These are phyloP conservation scores for Eucalyptus polybractea DNA, from an alignment of 345 rosid genomes.

Conservation along the genomic window DNA sequence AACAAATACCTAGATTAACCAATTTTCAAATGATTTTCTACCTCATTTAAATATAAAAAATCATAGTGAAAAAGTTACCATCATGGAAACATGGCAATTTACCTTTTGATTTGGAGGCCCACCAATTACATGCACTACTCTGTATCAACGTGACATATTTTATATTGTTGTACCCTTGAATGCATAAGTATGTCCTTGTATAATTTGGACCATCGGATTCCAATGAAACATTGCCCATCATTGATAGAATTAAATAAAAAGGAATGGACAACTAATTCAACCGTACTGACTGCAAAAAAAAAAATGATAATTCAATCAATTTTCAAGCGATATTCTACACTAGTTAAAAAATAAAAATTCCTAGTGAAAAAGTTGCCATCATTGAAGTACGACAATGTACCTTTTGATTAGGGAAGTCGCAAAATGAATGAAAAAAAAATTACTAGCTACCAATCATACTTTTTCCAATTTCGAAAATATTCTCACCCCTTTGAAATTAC, in stretches of 20 bases:
- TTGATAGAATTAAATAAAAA: not conserved
- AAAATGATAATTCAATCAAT: too few species aligned
- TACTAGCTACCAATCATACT: not conserved
- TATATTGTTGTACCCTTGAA: not conserved
- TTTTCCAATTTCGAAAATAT: not conserved
- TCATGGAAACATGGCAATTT: not conserved
- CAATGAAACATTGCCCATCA: not conserved
- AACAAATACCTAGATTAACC: not conserved
- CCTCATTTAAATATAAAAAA: not conserved
- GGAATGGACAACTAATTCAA: not conserved
- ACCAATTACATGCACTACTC: not conserved
- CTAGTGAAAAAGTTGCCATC: not conserved
- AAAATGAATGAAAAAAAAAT: not conserved
- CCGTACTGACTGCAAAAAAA: accelerated
- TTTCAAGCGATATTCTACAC: not conserved
- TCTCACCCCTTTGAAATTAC: not conserved
- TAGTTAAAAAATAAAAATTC: not conserved
- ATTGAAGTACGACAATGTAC: not conserved
- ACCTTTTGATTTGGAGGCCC: not conserved
- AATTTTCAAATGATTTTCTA: not conserved
- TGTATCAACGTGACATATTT: not conserved
- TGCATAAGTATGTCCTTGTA: not conserved
- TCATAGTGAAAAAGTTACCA: not conserved
- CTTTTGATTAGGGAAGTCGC: not conserved
- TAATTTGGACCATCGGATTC: not conserved